Conservation (phyloP, 1,139 yeast species). For the Yamadazyma trypodendri region DNA sequence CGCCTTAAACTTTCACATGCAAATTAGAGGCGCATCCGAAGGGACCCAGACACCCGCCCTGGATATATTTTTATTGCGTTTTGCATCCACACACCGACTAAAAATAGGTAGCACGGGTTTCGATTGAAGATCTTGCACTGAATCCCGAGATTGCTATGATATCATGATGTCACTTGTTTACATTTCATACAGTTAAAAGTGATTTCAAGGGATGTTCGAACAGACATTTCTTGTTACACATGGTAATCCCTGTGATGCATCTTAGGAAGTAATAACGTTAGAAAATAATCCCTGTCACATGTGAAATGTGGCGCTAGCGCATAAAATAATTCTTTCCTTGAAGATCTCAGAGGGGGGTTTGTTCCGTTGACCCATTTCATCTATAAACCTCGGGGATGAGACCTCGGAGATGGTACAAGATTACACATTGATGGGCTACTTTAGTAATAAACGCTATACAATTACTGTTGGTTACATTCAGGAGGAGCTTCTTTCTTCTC, state of each 20-base stretch:
- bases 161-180: slow-evolving; percentile 1
- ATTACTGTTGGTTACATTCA: slow-evolving; percentile 77
- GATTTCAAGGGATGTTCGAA: no score
- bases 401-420: no score
- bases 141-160: not conserved
- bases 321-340: not conserved
- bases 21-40: not conserved
- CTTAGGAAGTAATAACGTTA: not conserved
- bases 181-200: no score
- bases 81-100: not conserved
- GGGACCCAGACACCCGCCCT: slow-evolving; percentile 2
- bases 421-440: no score
- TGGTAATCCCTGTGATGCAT: no score
- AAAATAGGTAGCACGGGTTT: not conserved
- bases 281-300: not conserved
- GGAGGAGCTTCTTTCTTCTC: slow-evolving; percentile 71
- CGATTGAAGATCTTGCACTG: not conserved
- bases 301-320: not conserved
- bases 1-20: slow-evolving; percentile 1
- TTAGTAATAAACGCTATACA: not conserved
- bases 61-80: no score
- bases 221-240: no score
- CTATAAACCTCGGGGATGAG: not conserved
- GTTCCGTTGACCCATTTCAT: not conserved
- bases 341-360: not conserved